A percentile compares a stretch with the other conserved stretches of the same genome.
Evolutionary conservation across 441 rosid genomes (phyloP).

Genomic region (Populus hybrid): DNA sequence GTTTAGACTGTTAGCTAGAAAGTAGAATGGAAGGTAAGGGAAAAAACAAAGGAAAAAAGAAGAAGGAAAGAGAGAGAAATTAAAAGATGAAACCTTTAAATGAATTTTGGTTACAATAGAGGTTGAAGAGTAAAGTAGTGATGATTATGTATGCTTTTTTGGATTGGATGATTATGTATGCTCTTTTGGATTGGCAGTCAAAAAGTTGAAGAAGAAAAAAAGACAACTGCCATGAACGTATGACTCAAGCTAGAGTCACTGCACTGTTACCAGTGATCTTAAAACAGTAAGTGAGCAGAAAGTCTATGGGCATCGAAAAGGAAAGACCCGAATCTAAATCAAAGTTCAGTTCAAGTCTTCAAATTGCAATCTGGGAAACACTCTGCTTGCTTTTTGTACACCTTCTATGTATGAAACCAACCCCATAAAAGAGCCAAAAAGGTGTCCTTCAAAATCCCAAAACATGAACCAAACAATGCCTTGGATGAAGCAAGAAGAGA

Average conservation of each 20-base stretch:
- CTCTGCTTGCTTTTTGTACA: not conserved
- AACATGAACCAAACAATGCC: not conserved
- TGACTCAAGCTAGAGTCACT: not conserved
- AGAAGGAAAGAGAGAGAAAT: not conserved
- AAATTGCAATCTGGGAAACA: not conserved
- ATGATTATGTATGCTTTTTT: not conserved
- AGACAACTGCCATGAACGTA: not conserved
- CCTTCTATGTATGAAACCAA: no score
- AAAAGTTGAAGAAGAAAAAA: not conserved
- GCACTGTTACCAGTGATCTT: not conserved
- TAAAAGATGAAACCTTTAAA: not conserved
- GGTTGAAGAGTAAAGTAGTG: not conserved
- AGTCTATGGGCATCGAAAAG: not conserved
- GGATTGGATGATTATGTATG: not conserved
- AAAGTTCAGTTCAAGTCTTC: not conserved
- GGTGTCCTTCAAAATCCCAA: not conserved
- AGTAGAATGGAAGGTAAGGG: not conserved
- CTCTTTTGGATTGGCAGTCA: not conserved
- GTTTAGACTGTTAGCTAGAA: not conserved
- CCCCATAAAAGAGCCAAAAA: not conserved
- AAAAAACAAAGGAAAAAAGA: not conserved
- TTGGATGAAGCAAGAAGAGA: not conserved
- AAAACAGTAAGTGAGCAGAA: not conserved
- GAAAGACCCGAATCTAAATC: not conserved
- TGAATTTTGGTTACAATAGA: not conserved